Base-by-base conservation (phyloP, 257 asterid species). In the Jacaranda mimosifolia region DNA sequence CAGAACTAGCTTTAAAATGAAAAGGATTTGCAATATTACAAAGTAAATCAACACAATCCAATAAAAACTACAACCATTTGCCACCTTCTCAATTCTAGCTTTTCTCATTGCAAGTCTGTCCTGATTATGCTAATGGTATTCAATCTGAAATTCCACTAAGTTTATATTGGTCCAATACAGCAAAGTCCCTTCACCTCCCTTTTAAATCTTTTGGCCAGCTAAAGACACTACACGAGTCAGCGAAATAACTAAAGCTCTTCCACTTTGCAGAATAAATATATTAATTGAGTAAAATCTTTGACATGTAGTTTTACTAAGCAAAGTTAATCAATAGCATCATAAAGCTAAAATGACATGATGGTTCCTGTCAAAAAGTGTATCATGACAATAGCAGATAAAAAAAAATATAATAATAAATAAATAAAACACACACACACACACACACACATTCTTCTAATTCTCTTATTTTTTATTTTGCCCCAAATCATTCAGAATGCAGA, bases 401-500 rank as follows among this genome's bases (percentile, higher is more conserved):
- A n/a, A n/a, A n/a, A n/a, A n/a, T n/a, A n/a, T n/a, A n/a, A n/a
- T n/a, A n/a, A n/a, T n/a, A n/a, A n/a, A n/a, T n/a, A n/a, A n/a
- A n/a, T n/a, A n/a, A n/a, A n/a, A n/a, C n/a, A n/a, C n/a, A n/a
- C n/a, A n/a, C n/a, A n/a, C n/a, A n/a, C n/a, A n/a, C n/a, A n/a
- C n/a, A 39, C 53, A 48, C 68, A 55, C 19, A 43, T 60, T 66
- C 26, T 83, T 73, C 73, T 51, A 53, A 12, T 63, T 13, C 40
- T 66, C 52, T 32, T 67, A 14, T 42, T 42, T 51, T 59, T 58
- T 38, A 18, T 17, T 63, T 46, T 66, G 58, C 63, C 36, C 45
- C 14, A 10, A 60, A 77, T 26, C 38, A 67, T 63, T 77, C 69
- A 66, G 80, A 77, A 21, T 56, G 40, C 75, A 52, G 42, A 58